Evolutionary conservation across 2,329 filamentous ascomycete genomes (phyloP), one percentile per base, ranked within the genome.

Genomic region (Aspergillus carbonarius): DNA sequence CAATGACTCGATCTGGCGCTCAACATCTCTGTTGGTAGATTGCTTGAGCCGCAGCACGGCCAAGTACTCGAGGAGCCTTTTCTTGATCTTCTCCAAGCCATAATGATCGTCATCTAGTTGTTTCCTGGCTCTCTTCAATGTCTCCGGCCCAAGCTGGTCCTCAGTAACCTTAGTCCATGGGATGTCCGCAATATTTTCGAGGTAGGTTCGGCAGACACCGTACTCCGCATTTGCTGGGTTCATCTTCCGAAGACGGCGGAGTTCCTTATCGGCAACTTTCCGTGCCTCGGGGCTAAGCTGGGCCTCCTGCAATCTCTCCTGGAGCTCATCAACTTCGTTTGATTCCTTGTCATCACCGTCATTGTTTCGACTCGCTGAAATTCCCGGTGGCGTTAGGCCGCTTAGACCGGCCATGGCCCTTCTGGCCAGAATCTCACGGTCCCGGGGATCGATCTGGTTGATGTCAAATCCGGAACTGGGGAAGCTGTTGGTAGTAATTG

Each of bases 101-200:
- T 98, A 98, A 74, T 99, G 95, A 71, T 99, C 95, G 63, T 96
- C 88, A 69, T 99, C 92, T 5, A 99, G 84, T 74, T 98, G 95
- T 76, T 92, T 91, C 55, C 92, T 87, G 6, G 95, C 95, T 66
- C 84, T 85, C 59, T 84, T 82, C 57, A 98, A 75, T 0, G 93
- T 97, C 9, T 92, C 88, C 0, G 86, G 84, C 7, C 93, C 92
- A 3, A 99, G 84, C 32, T 92, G 87, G 70, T 98, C 93, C 61
- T 95, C 88, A 0, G 93, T 98, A 53, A 85, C 81, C 63, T 87
- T 87, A 2, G 88, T 86, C 95, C 95, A 99, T 0, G 95, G 95
- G 51, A 99, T 95, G 72, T 99, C 95, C 0, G 92, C 85, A 58
- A 99, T 79, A 12, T 92, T 98, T 76, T 99, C 95, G 12, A 99